Percentiles rank a stretch among this genome's conserved stretches.
Evolutionary conservation across 129 eudicot species (phyloP).

Genomic region (Lactuca saligna): DNA sequence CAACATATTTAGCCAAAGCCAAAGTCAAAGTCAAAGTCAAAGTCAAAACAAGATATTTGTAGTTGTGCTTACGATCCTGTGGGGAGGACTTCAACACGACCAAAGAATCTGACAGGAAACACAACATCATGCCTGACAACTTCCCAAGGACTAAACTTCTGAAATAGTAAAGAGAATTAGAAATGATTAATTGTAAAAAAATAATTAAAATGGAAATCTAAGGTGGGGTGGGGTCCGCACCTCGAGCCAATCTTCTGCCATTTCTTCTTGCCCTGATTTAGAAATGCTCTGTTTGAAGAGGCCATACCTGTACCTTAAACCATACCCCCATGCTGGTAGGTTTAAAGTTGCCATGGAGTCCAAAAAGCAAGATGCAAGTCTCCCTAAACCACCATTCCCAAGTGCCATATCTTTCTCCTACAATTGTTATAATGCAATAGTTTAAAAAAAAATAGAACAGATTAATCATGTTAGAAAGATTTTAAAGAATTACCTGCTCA

Average conservation of each 20-base stretch:
- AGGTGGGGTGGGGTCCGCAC: conserved; percentile 40
- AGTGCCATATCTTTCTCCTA: conserved; percentile 99
- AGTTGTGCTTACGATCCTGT: conserved; percentile 79
- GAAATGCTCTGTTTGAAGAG: conserved; percentile 90
- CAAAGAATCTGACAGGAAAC: conserved; percentile 92
- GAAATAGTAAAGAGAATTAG: conserved; percentile 30
- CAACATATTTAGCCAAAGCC: conserved; percentile 2
- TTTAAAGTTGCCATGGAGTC: conserved; percentile 98
- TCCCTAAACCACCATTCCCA: conserved; percentile 95
- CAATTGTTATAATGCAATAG: conserved; percentile 10
- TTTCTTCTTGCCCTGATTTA: conserved; percentile 88
- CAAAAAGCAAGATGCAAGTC: conserved; percentile 97
- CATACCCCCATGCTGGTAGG: conserved; percentile 99
- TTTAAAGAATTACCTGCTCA: conserved; percentile 59
- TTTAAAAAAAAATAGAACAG: background rate
- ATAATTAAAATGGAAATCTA: background rate
- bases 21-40: background rate
- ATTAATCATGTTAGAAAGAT: background rate
- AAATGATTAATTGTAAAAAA: background rate
- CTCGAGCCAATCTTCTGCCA: conserved; percentile 99
- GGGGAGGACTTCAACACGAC: conserved; percentile 85
- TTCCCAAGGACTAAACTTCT: conserved; percentile 99
- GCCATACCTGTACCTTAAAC: conserved; percentile 93
- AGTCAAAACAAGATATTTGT: conserved; percentile 6
- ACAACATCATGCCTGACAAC: conserved; percentile 88